phyloP scores from a whole-genome alignment of 257 asterid species.

The Solanum okadae region DNA sequence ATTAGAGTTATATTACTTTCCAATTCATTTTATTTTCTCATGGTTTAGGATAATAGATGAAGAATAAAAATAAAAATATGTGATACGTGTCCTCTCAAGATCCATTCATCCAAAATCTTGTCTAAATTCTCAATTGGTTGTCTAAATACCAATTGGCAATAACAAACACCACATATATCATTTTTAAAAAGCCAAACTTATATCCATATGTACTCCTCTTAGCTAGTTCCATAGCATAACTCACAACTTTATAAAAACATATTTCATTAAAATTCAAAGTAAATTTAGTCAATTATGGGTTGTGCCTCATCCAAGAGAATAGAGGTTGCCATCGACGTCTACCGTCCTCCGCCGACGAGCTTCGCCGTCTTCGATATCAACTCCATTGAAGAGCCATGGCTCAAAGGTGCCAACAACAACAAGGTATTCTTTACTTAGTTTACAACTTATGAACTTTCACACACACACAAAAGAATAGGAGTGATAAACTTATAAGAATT shows the following conservation, averaged over 20 bases:
- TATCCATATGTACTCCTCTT: neutral
- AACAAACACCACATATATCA: conserved; percentile 12
- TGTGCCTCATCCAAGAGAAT: conserved; percentile 69
- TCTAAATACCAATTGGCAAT: neutral
- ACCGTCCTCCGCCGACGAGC: conserved; percentile 80
- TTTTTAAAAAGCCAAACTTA: conserved; percentile 8
- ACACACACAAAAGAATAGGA: neutral
- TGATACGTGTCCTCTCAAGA: neutral
- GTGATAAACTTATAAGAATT: neutral
- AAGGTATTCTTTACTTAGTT: neutral
- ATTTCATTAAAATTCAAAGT: neutral
- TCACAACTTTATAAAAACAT: neutral
- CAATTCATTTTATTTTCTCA: neutral
- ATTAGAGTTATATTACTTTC: neutral
- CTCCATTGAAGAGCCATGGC: conserved; percentile 86
- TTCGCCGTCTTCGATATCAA: conserved; percentile 66
- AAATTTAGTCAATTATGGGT: conserved; percentile 34
- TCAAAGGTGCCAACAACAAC: conserved; percentile 6
- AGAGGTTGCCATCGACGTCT: conserved; percentile 48
- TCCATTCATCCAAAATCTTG: neutral
- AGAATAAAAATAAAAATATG: neutral
- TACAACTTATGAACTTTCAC: neutral
- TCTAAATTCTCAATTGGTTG: neutral
- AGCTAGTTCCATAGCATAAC: neutral
- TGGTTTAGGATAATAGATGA: neutral